These are phyloP conservation scores for Umbelopsis vinacea DNA, from an alignment of 192 early-diverging fungal species.

Conservation along the genomic window DNA sequence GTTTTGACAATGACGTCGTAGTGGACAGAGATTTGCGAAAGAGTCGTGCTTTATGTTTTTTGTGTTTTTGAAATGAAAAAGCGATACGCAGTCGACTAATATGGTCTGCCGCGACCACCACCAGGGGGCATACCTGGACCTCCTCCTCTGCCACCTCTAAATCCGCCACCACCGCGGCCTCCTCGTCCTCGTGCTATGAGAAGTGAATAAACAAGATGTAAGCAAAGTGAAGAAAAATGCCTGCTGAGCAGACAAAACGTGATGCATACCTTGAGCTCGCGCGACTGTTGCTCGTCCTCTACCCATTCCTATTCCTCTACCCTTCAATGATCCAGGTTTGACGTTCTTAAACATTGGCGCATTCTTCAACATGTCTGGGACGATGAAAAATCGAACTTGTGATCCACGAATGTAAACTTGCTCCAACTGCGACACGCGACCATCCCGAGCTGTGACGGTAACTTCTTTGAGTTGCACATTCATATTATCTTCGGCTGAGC, in stretches of 20 bases:
- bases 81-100: neutral
- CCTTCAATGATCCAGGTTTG: constrained; percentile 80
- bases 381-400: constrained; percentile 90
- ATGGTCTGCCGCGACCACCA: constrained; percentile 20
- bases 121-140: constrained; percentile 13
- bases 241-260: too few relatives aligned
- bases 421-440: constrained; percentile 88
- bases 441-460: constrained; percentile 91
- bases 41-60: constrained; percentile 5
- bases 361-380: constrained; percentile 99
- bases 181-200: constrained; percentile 18
- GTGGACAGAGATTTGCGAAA: constrained; percentile 21
- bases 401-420: constrained; percentile 97
- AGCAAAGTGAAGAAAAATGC: too few relatives aligned
- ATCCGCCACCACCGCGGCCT: constrained; percentile 17
- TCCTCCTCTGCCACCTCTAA: constrained; percentile 17
- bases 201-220: too few relatives aligned
- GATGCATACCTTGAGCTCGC: constrained; percentile 74
- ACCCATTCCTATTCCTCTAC: constrained; percentile 82
- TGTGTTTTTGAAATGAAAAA: neutral
- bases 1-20: constrained; percentile 20
- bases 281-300: constrained; percentile 85
- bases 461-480: constrained; percentile 97
- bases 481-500: constrained; percentile 96
- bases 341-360: constrained; percentile 98